Conservation (phyloP, 208 protist species). For the Borovskyia barvae region DNA sequence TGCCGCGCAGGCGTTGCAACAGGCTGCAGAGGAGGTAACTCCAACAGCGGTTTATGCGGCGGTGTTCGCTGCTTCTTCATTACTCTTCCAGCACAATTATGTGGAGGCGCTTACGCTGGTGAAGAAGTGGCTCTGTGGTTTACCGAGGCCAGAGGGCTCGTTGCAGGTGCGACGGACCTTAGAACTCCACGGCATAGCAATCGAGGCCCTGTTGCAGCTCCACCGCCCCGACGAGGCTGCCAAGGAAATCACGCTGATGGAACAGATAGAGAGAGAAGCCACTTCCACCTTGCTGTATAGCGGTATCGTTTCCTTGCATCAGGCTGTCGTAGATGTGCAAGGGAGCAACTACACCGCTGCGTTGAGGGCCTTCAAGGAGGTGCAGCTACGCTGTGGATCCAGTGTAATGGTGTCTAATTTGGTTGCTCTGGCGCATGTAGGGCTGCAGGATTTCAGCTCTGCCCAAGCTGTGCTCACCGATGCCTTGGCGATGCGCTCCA, state of each 20-base stretch:
- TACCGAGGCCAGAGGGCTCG: constrained; percentile 29
- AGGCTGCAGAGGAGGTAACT: constrained; percentile 30
- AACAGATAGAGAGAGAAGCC: constrained; percentile 81
- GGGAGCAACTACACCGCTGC: constrained; percentile 37
- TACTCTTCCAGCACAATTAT: constrained; percentile 42
- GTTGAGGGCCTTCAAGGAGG: constrained; percentile 72
- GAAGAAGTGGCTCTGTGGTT: constrained; percentile 50
- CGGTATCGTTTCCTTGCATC: constrained; percentile 61
- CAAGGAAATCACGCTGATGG: constrained; percentile 72
- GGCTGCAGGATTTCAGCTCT: constrained; percentile 50
- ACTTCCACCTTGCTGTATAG: constrained; percentile 65
- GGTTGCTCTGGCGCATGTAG: constrained; percentile 72
- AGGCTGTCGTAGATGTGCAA: constrained; percentile 34
- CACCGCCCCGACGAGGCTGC: constrained; percentile 74
- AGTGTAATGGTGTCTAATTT: constrained; percentile 78
- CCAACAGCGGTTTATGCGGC: constrained; percentile 29
- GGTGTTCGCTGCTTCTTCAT: constrained; percentile 49
- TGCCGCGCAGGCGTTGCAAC: constrained; percentile 29
- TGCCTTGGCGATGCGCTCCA: constrained; percentile 59
- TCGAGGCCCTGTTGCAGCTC: constrained; percentile 69
- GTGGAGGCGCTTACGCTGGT: constrained; percentile 51
- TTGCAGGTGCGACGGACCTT: constrained; percentile 28
- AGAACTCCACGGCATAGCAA: constrained; percentile 61
- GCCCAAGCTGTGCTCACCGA: constrained; percentile 77
- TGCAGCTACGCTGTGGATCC: constrained; percentile 62